These are phyloP conservation scores for Penicillium egyptiacum DNA, from an alignment of 495 filamentous ascomycete species.

Conservation along the genomic window DNA sequence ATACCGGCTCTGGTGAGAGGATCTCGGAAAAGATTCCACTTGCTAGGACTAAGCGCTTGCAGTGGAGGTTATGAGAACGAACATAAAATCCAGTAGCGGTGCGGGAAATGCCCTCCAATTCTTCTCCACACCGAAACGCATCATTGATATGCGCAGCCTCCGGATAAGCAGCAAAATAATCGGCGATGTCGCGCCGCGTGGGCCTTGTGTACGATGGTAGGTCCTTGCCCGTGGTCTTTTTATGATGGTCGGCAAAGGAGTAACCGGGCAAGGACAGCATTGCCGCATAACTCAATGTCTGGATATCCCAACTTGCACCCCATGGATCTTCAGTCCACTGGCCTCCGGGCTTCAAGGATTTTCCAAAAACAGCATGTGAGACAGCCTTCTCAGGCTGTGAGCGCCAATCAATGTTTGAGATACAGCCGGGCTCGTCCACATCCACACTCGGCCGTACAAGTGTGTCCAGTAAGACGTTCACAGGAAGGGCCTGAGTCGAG, in stretches of 20 bases:
- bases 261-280: constrained; percentile 66
- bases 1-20: constrained; percentile 51
- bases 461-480: constrained; percentile 65
- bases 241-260: constrained; percentile 57
- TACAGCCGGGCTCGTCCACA: constrained; percentile 49
- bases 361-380: constrained; percentile 58
- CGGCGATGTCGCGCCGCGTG: constrained; percentile 56
- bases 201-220: constrained; percentile 58
- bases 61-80: constrained; percentile 52
- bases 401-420: constrained; percentile 58
- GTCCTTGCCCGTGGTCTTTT: constrained; percentile 37
- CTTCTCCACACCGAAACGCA: constrained; percentile 47
- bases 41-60: constrained; percentile 62
- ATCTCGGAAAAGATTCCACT: constrained; percentile 62
- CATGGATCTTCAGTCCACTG: constrained; percentile 64
- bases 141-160: constrained; percentile 53
- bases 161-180: constrained; percentile 60
- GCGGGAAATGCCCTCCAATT: constrained; percentile 45
- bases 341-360: constrained; percentile 54
- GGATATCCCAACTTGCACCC: constrained; percentile 56
- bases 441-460: constrained; percentile 65
- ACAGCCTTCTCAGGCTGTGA: constrained; percentile 52
- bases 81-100: constrained; percentile 53
- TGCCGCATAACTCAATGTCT: constrained; percentile 63
- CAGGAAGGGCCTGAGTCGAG: constrained; percentile 63